These are phyloP conservation scores for Sporothrix variecibatus DNA, from an alignment of 2,329 filamentous ascomycete genomes.

Conservation along the genomic window DNA sequence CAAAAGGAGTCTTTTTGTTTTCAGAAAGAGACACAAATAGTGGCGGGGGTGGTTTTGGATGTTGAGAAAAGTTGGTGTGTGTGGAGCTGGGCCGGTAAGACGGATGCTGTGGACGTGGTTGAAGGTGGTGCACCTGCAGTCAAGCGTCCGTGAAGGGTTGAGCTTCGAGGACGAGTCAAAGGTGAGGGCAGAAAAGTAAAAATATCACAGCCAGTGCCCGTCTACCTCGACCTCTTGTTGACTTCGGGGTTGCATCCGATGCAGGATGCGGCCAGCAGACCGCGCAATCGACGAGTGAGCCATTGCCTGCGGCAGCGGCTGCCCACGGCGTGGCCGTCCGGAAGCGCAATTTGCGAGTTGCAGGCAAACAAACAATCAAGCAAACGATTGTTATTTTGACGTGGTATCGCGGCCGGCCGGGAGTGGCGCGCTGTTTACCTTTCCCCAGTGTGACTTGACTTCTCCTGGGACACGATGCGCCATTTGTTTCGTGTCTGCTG, in stretches of 20 bases:
- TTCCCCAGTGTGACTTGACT: background rate
- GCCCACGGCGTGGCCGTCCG: background rate
- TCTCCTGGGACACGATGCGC: background rate
- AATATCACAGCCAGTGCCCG: background rate
- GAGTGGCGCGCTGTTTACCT: background rate
- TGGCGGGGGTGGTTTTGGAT: background rate
- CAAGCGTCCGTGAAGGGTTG: background rate
- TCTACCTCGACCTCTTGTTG: background rate
- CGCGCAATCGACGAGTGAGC: background rate
- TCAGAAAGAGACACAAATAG: background rate
- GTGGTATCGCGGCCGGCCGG: background rate
- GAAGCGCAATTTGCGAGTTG: background rate
- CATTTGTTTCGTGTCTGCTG: slow-evolving; percentile 11
- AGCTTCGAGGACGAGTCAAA: background rate
- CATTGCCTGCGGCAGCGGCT: background rate
- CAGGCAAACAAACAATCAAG: background rate
- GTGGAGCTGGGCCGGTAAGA: slow-evolving; percentile 20
- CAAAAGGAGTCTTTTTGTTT: background rate
- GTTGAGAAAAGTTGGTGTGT: slow-evolving; percentile 9
- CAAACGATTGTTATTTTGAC: background rate
- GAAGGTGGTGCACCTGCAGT: background rate
- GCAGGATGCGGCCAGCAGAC: background rate
- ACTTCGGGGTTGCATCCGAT: background rate
- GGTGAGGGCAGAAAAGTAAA: background rate
- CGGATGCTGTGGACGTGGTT: background rate